Base-by-base conservation (phyloP, 352 stramenopile genomes). In the Phytophthora meadii region DNA sequence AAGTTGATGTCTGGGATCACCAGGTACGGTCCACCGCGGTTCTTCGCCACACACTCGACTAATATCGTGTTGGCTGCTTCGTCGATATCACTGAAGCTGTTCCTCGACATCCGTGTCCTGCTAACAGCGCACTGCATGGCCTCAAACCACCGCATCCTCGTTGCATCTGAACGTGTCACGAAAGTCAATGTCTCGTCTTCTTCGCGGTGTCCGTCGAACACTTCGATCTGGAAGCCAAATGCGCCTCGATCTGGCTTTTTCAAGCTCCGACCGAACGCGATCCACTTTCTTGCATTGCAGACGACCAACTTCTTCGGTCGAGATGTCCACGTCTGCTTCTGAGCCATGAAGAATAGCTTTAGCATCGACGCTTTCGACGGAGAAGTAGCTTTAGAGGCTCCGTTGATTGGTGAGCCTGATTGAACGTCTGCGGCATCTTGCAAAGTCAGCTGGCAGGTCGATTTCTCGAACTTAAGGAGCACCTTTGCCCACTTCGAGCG, bases 171-270 rank as follows among this genome's bases (percentile, higher is more conserved):
- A 11, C 75, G 69, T 19, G 84, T 87, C 10, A 94, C 86, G 36
- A 94, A 92, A 27, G 84, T 94, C 32, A 94, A 57, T 1, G 82
- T 92, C 55, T 90, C 64, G 42, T 94, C 81, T 42, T 90, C 77
- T 58, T 94, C 86, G 7, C 82, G 79, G 50, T 86, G 87, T 2
- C 77, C 63, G 48, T 94, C 82, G 46, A 93, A 92, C 11, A 87
- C 83, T 19, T 92, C 86, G 22, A 94, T 73, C 54, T 94, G 86
- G 47, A 94, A 92, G 10, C 84, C 84, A 63, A 92, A 94, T 0
- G 86, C 86, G 3, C 82, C 82, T 5, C 80, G 59, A 32, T 77
- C 74, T 4, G 72, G 84, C 36, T 89, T 84, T 65, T 94, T 94
- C n/a, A 89, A 47, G 27, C 70, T 89, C 2, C 82, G 66, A 5